These are phyloP conservation scores for Russula vinacea DNA, from an alignment of 768 basidiomycete species.

Conservation along the genomic window DNA sequence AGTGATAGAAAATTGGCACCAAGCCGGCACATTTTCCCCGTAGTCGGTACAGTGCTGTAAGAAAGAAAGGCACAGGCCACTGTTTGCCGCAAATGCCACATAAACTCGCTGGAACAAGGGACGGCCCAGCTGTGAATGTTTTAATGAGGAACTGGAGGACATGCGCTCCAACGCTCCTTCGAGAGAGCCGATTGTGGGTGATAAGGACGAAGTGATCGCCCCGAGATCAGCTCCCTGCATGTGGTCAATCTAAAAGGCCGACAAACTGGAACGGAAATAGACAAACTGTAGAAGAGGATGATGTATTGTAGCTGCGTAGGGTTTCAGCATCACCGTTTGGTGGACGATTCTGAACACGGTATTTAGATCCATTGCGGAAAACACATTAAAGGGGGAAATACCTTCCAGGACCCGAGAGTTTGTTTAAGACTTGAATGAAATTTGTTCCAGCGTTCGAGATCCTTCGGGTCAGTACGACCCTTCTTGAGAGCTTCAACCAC, in stretches of 20 bases:
- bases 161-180: not conserved
- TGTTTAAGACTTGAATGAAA: not conserved
- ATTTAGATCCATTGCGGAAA: not conserved
- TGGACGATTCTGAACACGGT: no score
- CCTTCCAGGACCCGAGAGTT: constrained; percentile 4
- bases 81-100: not conserved
- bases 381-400: not conserved
- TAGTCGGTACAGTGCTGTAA: not conserved
- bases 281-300: not conserved
- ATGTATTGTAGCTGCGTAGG: no score
- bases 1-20: no score
- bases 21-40: not conserved
- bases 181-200: not conserved
- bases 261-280: not conserved
- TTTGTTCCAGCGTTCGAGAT: not conserved
- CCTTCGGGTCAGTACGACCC: not conserved
- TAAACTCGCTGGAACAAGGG: not conserved
- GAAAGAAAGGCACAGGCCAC: not conserved
- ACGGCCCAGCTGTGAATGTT: not conserved
- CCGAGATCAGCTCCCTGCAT: not conserved
- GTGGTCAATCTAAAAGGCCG: not conserved
- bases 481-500: not conserved
- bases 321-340: no score
- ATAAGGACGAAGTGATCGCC: not conserved
- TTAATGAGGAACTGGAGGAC: not conserved